Evolutionary conservation across 192 early-diverging fungal species (phyloP), one percentile per base, ranked within the genome.

Genomic region (Jimgerdemannia flammicorona): DNA sequence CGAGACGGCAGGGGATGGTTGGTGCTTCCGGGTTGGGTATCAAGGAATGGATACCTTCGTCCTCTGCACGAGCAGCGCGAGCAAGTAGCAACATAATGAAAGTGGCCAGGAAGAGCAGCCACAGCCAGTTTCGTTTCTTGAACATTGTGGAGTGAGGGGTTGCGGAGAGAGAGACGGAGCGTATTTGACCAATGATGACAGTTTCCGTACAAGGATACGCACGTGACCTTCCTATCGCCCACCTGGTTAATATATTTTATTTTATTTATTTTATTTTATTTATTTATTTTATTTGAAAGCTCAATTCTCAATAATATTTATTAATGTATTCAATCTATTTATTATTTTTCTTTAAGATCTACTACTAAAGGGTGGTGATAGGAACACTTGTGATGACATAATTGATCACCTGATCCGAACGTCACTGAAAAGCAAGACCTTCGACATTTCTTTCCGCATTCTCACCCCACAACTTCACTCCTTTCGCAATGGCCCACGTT

Each of bases 401-500:
- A n/a, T 29, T 29, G 14, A 14, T 59, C 49, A 59, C 49, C 49
- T 59, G 49, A 59, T 59, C 14, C 29, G 29, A 1, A 29, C 29
- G 29, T 59, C 0, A 59, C 49, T 14, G 6, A 14, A 10, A 59
- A 59, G 2, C 14, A 14, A 10, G 14, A 59, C 6, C 49, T 2
- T 59, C 6, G 0, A 59, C 49, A 54, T 59, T 14, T 10, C 49
- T 10, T 59, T 59, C 49, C 49, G 49, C 49, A 59, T 59, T 59
- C 6, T 14, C 6, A 6, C 49, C 14, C 49, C 49, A 59, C 6
- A 6, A 59, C 49, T 59, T 59, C 14, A 14, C 49, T 59, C 14
- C 49, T 59, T 59, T 68, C 67, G 72, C 40, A 49, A 83, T 83
- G 81, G 69, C 77, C 11, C 71, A 75, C 49, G 72, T 79, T 64